Conservation (phyloP, 139 green algal genomes). For the Coelastrella sp. region DNA sequence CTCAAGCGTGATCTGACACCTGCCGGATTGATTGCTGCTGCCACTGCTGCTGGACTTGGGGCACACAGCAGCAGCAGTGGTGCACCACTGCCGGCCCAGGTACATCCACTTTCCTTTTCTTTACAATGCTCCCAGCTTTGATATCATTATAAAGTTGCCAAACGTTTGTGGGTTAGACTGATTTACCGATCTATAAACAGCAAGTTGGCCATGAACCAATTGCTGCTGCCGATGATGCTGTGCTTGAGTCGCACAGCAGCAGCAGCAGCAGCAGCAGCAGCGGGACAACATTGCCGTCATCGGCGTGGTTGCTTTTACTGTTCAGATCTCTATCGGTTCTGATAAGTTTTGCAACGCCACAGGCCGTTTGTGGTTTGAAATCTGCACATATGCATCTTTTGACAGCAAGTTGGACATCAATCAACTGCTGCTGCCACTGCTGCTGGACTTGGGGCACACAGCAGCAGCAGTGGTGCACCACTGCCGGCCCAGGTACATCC, state of each 20-base stretch:
- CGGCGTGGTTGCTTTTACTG: too few relatives aligned
- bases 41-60: constrained; percentile 16
- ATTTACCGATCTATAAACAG: too few relatives aligned
- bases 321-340: too few relatives aligned
- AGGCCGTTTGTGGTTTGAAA: too few relatives aligned
- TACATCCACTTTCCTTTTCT: not conserved
- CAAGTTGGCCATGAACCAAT: too few relatives aligned
- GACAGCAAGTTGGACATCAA: not conserved
- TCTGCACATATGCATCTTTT: too few relatives aligned
- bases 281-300: not conserved
- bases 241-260: too few relatives aligned
- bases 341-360: too few relatives aligned
- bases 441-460: constrained; percentile 14
- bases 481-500: not conserved
- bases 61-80: constrained; percentile 21
- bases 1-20: constrained; percentile 6
- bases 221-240: too few relatives aligned
- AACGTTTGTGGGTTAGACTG: too few relatives aligned
- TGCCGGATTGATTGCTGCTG: constrained; percentile 14
- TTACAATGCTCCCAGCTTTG: too few relatives aligned
- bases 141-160: not conserved
- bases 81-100: not conserved
- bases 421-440: constrained; percentile 7
- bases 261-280: too few relatives aligned
- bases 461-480: constrained; percentile 4